Conservation (phyloP, 805 yeast genomes). For the Clavispora carvajalis region DNA sequence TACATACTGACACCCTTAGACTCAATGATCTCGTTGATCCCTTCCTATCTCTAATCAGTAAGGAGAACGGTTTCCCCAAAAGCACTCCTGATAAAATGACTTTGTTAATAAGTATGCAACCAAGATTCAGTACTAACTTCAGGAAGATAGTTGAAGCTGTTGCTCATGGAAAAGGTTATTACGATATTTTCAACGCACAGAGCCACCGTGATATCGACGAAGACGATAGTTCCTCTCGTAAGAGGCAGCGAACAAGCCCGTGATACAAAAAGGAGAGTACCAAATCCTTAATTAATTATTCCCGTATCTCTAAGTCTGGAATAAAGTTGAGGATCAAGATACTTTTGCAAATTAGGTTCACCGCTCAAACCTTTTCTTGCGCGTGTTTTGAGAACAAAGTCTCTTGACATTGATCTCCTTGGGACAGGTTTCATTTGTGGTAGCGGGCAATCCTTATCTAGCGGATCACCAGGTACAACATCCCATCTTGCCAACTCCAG, state of each 20-base stretch:
- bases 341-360: conserved; percentile 55
- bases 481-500: conserved; percentile 69
- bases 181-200: background rate
- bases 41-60: conserved; percentile 15
- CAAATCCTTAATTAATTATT: conserved; percentile 7
- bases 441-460: conserved; percentile 58
- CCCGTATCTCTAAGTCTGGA: conserved; percentile 50
- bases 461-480: conserved; percentile 85
- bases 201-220: background rate
- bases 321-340: conserved; percentile 58
- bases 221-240: background rate
- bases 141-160: conserved; percentile 17
- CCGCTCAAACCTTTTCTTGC: conserved; percentile 79
- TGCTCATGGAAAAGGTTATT: background rate
- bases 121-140: conserved; percentile 25
- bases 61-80: conserved; percentile 6
- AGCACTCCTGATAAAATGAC: conserved; percentile 13
- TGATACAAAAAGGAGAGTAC: background rate
- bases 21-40: conserved; percentile 23
- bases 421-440: conserved; percentile 77
- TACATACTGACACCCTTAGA: conserved; percentile 20
- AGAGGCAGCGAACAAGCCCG: background rate
- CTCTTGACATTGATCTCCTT: conserved; percentile 67
- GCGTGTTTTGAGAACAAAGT: conserved; percentile 84
- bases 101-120: conserved; percentile 17